Base-by-base conservation (phyloP, 2,329 filamentous ascomycete genomes). In the Cladobotryum mycophilum region DNA sequence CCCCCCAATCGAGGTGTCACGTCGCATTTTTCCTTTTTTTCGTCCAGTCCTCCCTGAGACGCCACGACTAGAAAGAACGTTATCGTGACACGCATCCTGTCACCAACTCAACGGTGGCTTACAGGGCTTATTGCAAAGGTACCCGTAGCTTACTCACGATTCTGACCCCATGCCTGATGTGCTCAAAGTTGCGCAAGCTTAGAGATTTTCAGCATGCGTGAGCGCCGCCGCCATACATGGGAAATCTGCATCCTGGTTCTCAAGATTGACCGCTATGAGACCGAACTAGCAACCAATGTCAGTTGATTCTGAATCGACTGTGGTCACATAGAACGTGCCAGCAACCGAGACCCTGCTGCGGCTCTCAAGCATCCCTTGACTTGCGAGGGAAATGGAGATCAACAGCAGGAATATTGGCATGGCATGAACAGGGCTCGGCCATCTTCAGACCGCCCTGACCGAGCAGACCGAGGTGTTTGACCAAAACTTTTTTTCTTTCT, bases 171-270 rank as follows among this genome's bases (percentile, higher is more conserved):
- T 53, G 48, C 36, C 52, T 7, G 54, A 53, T 57, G 58, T 61
- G 60, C 61, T 56, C 53, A 55, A 58, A 55, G 52, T 47, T 57
- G 58, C 56, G 47, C 55, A 58, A 62, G 58, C 56, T 58, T 54
- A 15, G 18, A 57, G 55, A 61, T 58, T 53, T 41, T 48, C 51
- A 52, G 55, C 46, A 55, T 58, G 58, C 54, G 51, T 34, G 43
- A 47, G 47, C 51, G 48, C 35, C 43, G 44, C 47, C 38, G 30
- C 34, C 37, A 37, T 40, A 40, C 37, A 18, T 40, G 37, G 13
- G 37, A 18, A 40, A 18, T n/a, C n/a, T 30, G 25, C 25, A 38
- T 40, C 34, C 41, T 43, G 47, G 41, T 35, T 15, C 45, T 37
- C 44, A 45, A 51, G 51, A 51, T 51, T 53, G 51, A 53, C 51